A percentile compares a stretch with the other conserved stretches of the same genome.
Evolutionary conservation across 2,329 filamentous ascomycete genomes (phyloP).

Genomic region (Neonectria sp.): DNA sequence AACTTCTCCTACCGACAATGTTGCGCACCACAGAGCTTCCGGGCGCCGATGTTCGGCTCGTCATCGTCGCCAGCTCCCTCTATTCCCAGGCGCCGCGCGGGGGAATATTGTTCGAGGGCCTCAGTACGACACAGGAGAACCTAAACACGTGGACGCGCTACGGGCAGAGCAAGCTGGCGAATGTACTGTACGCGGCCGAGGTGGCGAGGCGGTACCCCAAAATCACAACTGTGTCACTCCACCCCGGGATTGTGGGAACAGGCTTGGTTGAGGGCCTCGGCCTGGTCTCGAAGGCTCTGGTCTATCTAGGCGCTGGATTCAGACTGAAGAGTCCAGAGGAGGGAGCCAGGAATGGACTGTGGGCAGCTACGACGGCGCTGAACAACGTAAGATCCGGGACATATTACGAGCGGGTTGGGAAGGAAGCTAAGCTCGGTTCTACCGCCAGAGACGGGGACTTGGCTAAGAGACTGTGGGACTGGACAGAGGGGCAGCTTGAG

Average conservation of each 20-base stretch:
- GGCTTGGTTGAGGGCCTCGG: background rate
- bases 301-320: background rate
- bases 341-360: conserved; percentile 4
- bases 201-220: conserved; percentile 6
- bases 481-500: conserved; percentile 2
- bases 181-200: conserved; percentile 1
- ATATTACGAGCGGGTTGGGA: conserved; percentile 10
- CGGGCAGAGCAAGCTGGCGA: conserved; percentile 13
- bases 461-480: conserved; percentile 2
- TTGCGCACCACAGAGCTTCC: background rate
- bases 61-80: background rate
- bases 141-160: background rate
- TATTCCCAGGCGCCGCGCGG: background rate
- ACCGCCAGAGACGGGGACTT: conserved; percentile 1
- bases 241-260: background rate
- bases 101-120: background rate
- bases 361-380: background rate
- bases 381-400: background rate
- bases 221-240: conserved; percentile 2
- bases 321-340: background rate
- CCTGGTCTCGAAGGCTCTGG: background rate
- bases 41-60: background rate
- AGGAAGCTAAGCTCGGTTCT: background rate
- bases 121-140: background rate
- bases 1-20: background rate